Evolutionary conservation across 1,284 basidiomycete genomes (phyloP), one percentile per base, ranked within the genome.

Genomic region (Cryptococcus deneoformans): DNA sequence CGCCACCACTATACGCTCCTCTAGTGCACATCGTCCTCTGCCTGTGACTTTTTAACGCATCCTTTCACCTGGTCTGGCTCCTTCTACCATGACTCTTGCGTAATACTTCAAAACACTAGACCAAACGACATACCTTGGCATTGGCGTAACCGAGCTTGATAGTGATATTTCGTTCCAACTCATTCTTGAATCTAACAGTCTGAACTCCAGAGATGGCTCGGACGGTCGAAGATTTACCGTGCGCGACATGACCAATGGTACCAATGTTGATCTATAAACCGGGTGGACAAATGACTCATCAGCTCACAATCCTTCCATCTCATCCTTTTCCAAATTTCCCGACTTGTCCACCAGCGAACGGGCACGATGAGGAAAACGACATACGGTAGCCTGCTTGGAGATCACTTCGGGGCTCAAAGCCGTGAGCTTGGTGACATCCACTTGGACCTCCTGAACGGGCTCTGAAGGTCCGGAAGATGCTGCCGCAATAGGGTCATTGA

Each of bases 191-290:
- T 70, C 95, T 85, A 58, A 99, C 95, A 36, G 95, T 99, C 86
- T 91, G 89, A 11, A 98, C 95, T n/a, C 95, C 95, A 14, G 95
- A 98, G 78, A 99, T 98, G 50, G 95, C 95, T 80, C 98, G 95
- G 62, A 98, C 96, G 52, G 98, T 95, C 7, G 95, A 98, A 53
- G 93, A 97, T 82, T 99, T 98, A 70, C 95, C 95, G 84, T 99
- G 95, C 36, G 92, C 91, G 83, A 95, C 92, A 84, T 96, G 92
- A 54, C 92, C 92, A 71, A 96, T 96, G 39, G 92, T 96, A 63
- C 91, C 74, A 61, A 77, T 76, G 63, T 78, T 79, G 68, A 79
- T 76, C 73, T 77, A 58, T 12, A 11, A 20, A 20, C 20, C 20
- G 20, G 20, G 20, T 20, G 20, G 20, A 20, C 20, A 20, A 20